A percentile compares a stretch with the other conserved stretches of the same genome.
phyloP scores from a whole-genome alignment of 2,329 filamentous ascomycete species.

The Lachnellula subtilissima region DNA sequence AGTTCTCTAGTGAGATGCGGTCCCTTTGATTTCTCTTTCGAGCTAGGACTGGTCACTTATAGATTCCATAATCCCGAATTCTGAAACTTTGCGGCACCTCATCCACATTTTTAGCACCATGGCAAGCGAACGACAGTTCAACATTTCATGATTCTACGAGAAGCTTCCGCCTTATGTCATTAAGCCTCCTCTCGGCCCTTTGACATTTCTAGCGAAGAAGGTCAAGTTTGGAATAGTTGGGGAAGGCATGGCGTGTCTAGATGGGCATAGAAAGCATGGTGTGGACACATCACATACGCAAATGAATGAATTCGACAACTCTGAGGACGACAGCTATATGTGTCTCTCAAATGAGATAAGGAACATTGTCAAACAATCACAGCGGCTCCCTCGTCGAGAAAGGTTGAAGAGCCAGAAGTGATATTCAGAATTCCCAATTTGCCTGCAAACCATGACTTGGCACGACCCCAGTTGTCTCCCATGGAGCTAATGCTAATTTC shows the following conservation, averaged over 20 bases:
- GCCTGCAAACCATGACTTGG: no score
- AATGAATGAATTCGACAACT: neutral
- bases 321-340: neutral
- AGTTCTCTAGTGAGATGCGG: no score
- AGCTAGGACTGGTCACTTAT: neutral
- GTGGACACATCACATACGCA: neutral
- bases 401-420: neutral
- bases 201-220: neutral
- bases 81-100: neutral
- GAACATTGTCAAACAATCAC: neutral
- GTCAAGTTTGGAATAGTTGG: neutral
- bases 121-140: neutral
- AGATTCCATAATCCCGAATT: neutral
- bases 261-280: neutral
- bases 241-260: neutral
- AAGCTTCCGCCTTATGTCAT: neutral
- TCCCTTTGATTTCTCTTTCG: no score
- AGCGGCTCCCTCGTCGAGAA: neutral
- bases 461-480: no score
- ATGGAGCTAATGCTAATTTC: neutral
- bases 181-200: neutral
- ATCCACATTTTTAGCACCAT: neutral
- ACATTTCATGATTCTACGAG: neutral
- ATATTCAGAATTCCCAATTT: no score
- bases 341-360: neutral